A percentile compares a stretch with the other conserved stretches of the same genome.
These are phyloP conservation scores for Alternaria rosae DNA, from an alignment of 2,329 filamentous ascomycete species.

Conservation along the genomic window DNA sequence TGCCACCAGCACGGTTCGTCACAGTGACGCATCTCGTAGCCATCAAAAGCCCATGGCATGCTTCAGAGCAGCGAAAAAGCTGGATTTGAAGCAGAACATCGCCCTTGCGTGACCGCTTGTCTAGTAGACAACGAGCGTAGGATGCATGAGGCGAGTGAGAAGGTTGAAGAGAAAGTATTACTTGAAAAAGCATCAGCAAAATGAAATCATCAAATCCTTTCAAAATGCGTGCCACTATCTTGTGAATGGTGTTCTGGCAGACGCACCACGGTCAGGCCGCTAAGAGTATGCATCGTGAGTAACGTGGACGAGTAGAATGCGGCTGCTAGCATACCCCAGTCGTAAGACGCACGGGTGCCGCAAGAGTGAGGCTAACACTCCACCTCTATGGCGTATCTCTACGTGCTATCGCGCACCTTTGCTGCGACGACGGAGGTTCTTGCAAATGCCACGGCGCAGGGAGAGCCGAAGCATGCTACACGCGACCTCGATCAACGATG, in stretches of 20 bases:
- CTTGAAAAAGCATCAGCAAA: conserved; percentile 18
- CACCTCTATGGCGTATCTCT: conserved; percentile 37
- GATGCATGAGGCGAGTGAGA: conserved; percentile 22
- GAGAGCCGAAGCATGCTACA: conserved; percentile 27
- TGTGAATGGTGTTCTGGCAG: conserved; percentile 16
- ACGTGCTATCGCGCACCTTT: conserved; percentile 36
- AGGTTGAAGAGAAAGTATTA: conserved; percentile 25
- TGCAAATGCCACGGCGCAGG: conserved; percentile 26
- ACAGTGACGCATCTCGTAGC: conserved; percentile 27
- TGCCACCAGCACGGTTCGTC: conserved; percentile 23
- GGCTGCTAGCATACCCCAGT: conserved; percentile 28
- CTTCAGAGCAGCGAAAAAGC: conserved; percentile 4
- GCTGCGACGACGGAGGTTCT: conserved; percentile 28
- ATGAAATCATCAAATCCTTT: conserved; percentile 21
- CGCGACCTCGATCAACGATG: conserved; percentile 19
- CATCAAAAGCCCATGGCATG: conserved; percentile 25
- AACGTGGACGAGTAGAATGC: conserved; percentile 47
- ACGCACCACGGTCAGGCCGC: conserved; percentile 27
- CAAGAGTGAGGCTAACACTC: conserved; percentile 44
- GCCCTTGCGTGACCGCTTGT: conserved; percentile 3
- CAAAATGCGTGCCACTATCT: conserved; percentile 15
- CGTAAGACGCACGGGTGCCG: conserved; percentile 26
- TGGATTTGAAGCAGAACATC: conserved; percentile 1
- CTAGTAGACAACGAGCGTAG: conserved; percentile 9
- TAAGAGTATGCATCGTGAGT: conserved; percentile 31